phyloP scores from a whole-genome alignment of 148 eudicot species.

The Hydrangea macrophylla region DNA sequence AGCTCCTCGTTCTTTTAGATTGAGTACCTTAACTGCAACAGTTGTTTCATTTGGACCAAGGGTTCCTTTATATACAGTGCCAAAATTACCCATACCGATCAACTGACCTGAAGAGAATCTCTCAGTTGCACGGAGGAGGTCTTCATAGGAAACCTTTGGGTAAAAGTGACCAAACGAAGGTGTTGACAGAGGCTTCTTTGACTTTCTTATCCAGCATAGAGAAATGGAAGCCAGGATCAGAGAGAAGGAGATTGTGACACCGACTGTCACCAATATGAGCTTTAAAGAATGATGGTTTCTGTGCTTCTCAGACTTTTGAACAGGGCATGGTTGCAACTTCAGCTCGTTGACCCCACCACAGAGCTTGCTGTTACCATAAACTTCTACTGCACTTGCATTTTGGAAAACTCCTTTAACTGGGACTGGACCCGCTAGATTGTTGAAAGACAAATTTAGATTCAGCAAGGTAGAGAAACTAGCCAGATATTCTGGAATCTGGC shows the following conservation, averaged over 20 bases:
- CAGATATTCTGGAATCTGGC: constrained; percentile 8
- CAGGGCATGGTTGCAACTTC: neutral
- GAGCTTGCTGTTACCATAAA: neutral
- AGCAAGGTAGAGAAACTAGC: neutral
- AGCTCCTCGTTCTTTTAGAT: constrained; percentile 16
- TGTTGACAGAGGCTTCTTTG: neutral
- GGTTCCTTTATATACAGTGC: constrained; percentile 23
- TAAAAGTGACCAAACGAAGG: neutral
- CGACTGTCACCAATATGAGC: neutral
- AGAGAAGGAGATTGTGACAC: neutral
- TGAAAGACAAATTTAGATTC: neutral
- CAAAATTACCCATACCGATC: constrained; percentile 22
- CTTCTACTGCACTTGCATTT: neutral
- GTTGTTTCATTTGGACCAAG: constrained; percentile 6
- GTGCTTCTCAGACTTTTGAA: neutral
- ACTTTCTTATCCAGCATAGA: neutral
- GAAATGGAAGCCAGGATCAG: neutral
- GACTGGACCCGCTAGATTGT: neutral
- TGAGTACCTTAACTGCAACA: constrained; percentile 27
- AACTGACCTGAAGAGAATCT: neutral
- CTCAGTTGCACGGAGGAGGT: constrained; percentile 19
- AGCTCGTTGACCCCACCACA: neutral
- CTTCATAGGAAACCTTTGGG: constrained; percentile 21
- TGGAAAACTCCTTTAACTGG: neutral
- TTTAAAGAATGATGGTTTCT: neutral